phyloP scores from a whole-genome alignment of 176 grass and related monocot species.

The Coix lacrymajobi region DNA sequence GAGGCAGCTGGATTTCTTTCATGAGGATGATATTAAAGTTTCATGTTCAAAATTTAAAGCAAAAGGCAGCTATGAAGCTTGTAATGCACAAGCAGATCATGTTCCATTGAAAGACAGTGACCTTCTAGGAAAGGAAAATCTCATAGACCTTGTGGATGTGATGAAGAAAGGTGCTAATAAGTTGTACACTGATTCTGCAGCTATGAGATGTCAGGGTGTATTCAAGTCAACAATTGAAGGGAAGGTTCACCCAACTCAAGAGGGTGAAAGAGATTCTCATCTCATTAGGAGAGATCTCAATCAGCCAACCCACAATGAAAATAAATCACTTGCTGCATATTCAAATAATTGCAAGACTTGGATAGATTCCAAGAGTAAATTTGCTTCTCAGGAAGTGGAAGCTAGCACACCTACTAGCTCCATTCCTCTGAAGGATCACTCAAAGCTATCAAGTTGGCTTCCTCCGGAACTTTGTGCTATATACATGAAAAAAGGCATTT shows the following conservation, averaged over 20 bases:
- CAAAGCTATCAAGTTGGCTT: constrained; percentile 82
- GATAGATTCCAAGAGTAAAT: constrained; percentile 28
- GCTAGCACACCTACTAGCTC: constrained; percentile 56
- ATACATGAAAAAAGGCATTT: constrained; percentile 85
- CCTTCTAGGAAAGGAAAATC: constrained; percentile 8
- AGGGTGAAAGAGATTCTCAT: neutral
- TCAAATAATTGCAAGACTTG: constrained; percentile 24
- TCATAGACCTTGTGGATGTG: constrained; percentile 14
- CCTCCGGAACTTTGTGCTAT: constrained; percentile 69
- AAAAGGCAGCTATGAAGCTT: constrained; percentile 7
- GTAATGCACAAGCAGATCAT: neutral
- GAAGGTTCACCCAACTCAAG: constrained; percentile 1
- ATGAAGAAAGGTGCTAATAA: constrained; percentile 12
- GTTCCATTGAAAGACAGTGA: constrained; percentile 6
- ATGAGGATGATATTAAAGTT: constrained; percentile 56
- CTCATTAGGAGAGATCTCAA: constrained; percentile 8
- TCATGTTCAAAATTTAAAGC: constrained; percentile 28
- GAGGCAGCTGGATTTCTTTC: constrained; percentile 83
- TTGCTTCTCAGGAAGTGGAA: constrained; percentile 37
- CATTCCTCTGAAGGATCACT: constrained; percentile 51
- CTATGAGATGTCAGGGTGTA: neutral
- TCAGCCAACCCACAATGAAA: neutral
- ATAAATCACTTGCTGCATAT: constrained; percentile 9
- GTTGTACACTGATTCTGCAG: neutral
- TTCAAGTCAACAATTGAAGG: constrained; percentile 13